Percentiles rank a stretch among this genome's conserved stretches.
Conservation (phyloP, 1,139 yeast genomes). For the Debaryomycetaceae sp. region DNA sequence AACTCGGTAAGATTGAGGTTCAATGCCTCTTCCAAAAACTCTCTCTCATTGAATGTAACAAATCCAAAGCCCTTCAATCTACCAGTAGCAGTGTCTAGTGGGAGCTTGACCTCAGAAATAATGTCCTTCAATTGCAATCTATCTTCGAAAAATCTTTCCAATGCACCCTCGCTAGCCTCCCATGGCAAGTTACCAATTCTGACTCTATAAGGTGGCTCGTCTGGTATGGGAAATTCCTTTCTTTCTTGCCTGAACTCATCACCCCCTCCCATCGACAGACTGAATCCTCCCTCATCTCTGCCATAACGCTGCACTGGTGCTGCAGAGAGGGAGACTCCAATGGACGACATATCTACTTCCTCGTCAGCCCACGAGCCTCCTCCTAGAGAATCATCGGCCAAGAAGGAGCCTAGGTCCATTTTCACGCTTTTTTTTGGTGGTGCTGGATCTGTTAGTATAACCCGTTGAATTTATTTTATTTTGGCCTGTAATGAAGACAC, state of each 20-base stretch:
- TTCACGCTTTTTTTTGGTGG: conserved; percentile 44
- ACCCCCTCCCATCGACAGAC: conserved; percentile 7
- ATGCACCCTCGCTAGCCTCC: conserved; percentile 67
- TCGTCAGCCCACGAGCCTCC: conserved; percentile 60
- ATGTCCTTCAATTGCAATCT: conserved; percentile 50
- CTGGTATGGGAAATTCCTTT: conserved; percentile 83
- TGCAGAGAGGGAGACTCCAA: conserved; percentile 41
- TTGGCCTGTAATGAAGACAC: conserved; percentile 1
- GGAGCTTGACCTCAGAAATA: conserved; percentile 61
- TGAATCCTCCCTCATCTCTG: conserved; percentile 6
- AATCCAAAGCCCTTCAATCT: conserved; percentile 85
- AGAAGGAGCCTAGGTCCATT: conserved; percentile 52
- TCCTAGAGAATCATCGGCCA: conserved; percentile 47
- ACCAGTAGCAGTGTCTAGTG: conserved; percentile 61
- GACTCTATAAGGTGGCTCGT: conserved; percentile 87
- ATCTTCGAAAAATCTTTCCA: conserved; percentile 66
- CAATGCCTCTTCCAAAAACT: conserved; percentile 67
- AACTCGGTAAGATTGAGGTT: conserved; percentile 60
- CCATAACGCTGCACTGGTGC: conserved; percentile 24
- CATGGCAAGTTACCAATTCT: conserved; percentile 84
- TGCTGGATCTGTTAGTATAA: conserved; percentile 18
- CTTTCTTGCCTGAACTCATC: conserved; percentile 35
- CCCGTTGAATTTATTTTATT: not conserved
- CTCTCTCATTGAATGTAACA: conserved; percentile 69
- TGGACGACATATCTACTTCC: conserved; percentile 54